Conservation (phyloP, 2,329 filamentous ascomycete species). For the Aspergillus alliaceus region DNA sequence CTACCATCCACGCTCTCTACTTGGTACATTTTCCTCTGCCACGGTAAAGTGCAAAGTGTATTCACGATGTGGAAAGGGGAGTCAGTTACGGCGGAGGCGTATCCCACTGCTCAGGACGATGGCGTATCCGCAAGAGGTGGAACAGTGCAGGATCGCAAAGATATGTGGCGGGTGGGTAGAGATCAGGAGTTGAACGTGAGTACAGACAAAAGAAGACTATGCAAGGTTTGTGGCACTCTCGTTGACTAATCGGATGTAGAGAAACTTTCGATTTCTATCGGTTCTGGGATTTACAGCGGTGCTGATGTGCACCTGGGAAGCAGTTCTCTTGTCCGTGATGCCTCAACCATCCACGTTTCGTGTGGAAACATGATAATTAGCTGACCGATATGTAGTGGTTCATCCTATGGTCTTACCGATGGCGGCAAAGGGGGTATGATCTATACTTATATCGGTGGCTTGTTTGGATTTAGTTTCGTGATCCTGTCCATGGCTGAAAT, state of each 20-base stretch:
- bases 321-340: constrained; percentile 16
- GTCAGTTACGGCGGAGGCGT: constrained; percentile 4
- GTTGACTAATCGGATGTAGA: constrained; percentile 16
- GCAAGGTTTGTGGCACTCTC: neutral
- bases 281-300: constrained; percentile 35
- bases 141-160: constrained; percentile 30
- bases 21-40: too few species aligned
- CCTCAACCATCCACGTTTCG: too few species aligned
- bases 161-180: constrained; percentile 36
- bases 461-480: constrained; percentile 38
- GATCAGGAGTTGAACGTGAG: constrained; percentile 32
- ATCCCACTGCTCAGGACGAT: constrained; percentile 10
- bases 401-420: constrained; percentile 35
- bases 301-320: constrained; percentile 37
- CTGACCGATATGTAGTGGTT: constrained; percentile 4
- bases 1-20: too few species aligned
- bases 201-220: neutral
- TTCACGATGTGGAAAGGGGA: constrained; percentile 20
- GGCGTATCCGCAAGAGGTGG: constrained; percentile 15
- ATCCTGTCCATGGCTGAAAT: constrained; percentile 43
- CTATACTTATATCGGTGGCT: constrained; percentile 38
- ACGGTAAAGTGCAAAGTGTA: neutral
- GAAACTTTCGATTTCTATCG: constrained; percentile 36
- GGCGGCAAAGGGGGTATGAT: constrained; percentile 40
- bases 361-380: too few species aligned